Conservation (phyloP, 1,139 yeast genomes). For the Sugiyamaella grinbergsii region DNA sequence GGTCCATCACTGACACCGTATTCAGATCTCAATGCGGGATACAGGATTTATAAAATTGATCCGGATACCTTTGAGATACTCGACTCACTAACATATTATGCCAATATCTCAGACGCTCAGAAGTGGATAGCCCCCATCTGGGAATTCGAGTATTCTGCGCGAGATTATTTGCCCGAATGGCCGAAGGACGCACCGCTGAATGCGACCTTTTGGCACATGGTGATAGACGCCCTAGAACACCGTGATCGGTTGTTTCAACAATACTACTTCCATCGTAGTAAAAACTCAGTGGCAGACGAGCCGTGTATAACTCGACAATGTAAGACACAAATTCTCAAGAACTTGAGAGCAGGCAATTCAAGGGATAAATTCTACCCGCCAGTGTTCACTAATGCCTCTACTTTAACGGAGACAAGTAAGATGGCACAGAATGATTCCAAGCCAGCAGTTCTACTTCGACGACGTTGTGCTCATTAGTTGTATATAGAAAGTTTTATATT, state of each 20-base stretch:
- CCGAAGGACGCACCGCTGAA: constrained; percentile 13
- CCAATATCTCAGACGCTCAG: constrained; percentile 43
- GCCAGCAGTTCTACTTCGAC: neutral
- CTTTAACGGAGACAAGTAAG: neutral
- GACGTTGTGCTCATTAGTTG: constrained; percentile 7
- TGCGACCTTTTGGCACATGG: constrained; percentile 21
- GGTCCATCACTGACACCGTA: constrained; percentile 70
- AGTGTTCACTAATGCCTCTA: neutral
- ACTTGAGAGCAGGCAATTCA: constrained; percentile 22
- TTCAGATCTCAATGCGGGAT: constrained; percentile 61
- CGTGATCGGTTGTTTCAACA: constrained; percentile 13
- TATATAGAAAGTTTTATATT: too few species aligned
- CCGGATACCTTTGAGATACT: constrained; percentile 60
- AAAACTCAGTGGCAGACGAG: constrained; percentile 18
- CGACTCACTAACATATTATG: constrained; percentile 59
- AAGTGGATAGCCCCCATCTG: constrained; percentile 39
- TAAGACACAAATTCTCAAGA: constrained; percentile 11
- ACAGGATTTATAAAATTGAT: constrained; percentile 74
- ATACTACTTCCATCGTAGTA: constrained; percentile 16
- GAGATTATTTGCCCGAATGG: constrained; percentile 33
- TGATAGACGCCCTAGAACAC: constrained; percentile 6
- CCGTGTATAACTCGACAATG: constrained; percentile 14
- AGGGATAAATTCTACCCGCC: constrained; percentile 19
- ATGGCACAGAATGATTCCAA: neutral
- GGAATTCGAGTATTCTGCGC: constrained; percentile 38